Conservation (phyloP, 2,329 filamentous ascomycete genomes). For the Pestalotiopsis sp. region DNA sequence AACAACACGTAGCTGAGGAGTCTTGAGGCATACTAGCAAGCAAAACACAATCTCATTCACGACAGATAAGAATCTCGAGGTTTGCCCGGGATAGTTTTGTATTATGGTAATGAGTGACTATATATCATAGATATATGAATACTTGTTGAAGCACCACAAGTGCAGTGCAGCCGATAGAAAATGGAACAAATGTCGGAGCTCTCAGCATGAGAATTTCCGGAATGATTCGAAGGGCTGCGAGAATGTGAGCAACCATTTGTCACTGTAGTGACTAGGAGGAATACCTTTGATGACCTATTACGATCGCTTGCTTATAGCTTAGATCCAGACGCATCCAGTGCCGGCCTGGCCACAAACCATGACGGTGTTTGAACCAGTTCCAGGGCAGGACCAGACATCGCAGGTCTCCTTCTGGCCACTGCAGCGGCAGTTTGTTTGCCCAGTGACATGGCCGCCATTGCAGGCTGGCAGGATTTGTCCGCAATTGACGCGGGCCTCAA, state of each 20-base stretch:
- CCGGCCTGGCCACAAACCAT: too few relatives aligned
- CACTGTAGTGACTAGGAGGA: too few relatives aligned
- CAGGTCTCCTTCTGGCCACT: slow-evolving; percentile 22
- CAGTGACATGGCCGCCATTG: slow-evolving; percentile 15
- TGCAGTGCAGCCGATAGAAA: background rate
- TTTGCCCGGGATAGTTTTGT: background rate
- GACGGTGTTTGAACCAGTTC: slow-evolving; percentile 15
- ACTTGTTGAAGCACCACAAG: background rate
- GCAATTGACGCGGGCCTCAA: background rate
- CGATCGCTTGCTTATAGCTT: too few relatives aligned
- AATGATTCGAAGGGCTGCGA: background rate
- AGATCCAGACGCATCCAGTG: too few relatives aligned
- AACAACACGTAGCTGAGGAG: too few relatives aligned
- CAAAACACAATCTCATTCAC: background rate
- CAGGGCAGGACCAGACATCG: slow-evolving; percentile 24
- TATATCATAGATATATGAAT: background rate
- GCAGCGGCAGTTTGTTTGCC: slow-evolving; percentile 28
- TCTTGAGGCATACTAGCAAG: background rate
- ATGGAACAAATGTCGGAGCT: background rate
- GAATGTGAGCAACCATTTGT: too few relatives aligned
- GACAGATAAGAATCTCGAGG: background rate
- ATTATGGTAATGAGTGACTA: background rate
- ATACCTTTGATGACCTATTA: too few relatives aligned
- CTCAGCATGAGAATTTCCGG: background rate
- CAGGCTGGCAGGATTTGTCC: background rate